These are phyloP conservation scores for Polytrichum commune DNA, from an alignment of 225 moss, liverwort and hornwort genomes.

Conservation along the genomic window DNA sequence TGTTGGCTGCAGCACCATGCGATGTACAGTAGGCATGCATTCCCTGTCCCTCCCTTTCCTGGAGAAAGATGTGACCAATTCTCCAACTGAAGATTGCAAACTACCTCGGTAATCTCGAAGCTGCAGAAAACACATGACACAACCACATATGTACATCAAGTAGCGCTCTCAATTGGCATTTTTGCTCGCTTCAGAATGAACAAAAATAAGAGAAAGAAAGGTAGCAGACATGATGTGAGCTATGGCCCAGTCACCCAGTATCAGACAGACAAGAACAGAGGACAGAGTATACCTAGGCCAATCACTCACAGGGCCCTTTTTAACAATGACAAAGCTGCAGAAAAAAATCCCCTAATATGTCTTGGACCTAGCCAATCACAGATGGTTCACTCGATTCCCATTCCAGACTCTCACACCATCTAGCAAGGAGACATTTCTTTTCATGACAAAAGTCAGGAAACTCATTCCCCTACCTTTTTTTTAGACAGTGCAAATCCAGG, in stretches of 20 bases:
- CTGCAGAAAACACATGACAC: constrained; percentile 32
- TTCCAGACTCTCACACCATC: no score
- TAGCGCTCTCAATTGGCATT: background rate
- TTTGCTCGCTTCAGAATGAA: background rate
- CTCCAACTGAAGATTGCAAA: constrained; percentile 38
- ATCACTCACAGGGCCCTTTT: background rate
- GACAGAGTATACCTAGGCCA: background rate
- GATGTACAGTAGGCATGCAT: constrained; percentile 68
- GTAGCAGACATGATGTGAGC: no score
- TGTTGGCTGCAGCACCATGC: constrained; percentile 74
- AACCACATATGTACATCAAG: background rate
- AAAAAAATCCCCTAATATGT: no score
- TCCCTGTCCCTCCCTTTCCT: constrained; percentile 53
- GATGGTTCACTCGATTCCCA: no score
- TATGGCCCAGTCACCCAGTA: no score
- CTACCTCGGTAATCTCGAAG: constrained; percentile 87
- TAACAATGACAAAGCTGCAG: no score
- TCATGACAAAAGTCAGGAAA: no score
- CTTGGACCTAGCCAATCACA: no score
- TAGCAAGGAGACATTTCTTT: no score
- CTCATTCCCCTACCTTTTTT: no score
- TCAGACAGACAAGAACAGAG: no score
- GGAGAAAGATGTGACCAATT: constrained; percentile 35
- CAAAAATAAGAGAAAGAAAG: background rate
- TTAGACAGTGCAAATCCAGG: no score